phyloP scores from a whole-genome alignment of 345 rosid species.

The Firmiana major region DNA sequence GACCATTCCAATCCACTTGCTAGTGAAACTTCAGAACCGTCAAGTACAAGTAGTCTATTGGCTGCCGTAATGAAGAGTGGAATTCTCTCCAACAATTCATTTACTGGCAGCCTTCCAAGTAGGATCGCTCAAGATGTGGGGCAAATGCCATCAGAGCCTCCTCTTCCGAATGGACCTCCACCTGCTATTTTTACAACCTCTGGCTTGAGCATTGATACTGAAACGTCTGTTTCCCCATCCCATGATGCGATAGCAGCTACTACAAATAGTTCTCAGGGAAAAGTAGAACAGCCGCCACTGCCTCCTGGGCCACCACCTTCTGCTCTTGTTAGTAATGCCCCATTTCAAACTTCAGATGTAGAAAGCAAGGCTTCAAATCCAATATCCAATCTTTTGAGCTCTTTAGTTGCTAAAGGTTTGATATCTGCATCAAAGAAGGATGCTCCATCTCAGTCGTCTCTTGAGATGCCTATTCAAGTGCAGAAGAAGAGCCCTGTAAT shows the following conservation, averaged over 20 bases:
- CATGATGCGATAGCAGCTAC: slow-evolving; percentile 27
- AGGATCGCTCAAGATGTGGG: slow-evolving; percentile 27
- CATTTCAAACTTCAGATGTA: slow-evolving; percentile 36
- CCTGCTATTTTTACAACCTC: slow-evolving; percentile 29
- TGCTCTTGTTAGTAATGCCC: slow-evolving; percentile 28
- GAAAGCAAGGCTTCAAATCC: slow-evolving; percentile 55
- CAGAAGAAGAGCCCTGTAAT: slow-evolving; percentile 33
- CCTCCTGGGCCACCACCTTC: slow-evolving; percentile 40
- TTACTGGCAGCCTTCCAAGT: slow-evolving; percentile 29
- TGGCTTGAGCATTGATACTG: slow-evolving; percentile 29
- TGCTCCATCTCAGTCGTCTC: slow-evolving; percentile 29
- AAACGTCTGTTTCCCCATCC: slow-evolving; percentile 29
- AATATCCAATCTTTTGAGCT: slow-evolving; percentile 72
- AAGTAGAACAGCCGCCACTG: slow-evolving; percentile 41
- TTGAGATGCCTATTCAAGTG: slow-evolving; percentile 28
- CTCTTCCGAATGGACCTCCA: slow-evolving; percentile 36
- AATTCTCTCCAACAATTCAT: slow-evolving; percentile 42
- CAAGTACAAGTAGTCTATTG: slow-evolving; percentile 61
- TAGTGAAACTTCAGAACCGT: slow-evolving; percentile 39
- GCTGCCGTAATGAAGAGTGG: slow-evolving; percentile 79
- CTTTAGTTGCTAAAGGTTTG: slow-evolving; percentile 89
- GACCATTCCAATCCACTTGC: slow-evolving; percentile 32
- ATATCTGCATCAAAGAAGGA: slow-evolving; percentile 71
- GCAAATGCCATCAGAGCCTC: slow-evolving; percentile 33
- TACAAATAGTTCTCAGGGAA: slow-evolving; percentile 26